Base-by-base conservation (phyloP, 176 grass and related monocot species). In the Oryza punctata region DNA sequence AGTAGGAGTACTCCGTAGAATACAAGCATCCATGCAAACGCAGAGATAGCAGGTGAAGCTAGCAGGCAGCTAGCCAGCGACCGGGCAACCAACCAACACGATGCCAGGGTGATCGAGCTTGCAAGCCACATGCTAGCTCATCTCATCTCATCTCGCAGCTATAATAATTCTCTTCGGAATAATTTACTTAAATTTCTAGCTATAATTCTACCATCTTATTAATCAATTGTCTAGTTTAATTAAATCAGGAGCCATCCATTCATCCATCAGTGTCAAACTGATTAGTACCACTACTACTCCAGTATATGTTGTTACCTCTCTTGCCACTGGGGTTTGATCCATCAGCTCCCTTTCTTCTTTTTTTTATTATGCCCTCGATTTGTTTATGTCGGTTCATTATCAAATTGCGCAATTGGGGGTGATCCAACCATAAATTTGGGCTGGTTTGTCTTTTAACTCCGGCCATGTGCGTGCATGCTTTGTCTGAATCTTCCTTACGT, bases 91-190 rank as follows among this genome's bases (percentile, higher is more conserved):
- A 85, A 69, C 78, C 70, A 30, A 69, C 82, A 68, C 33, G 35
- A 71, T 44, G 32, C 26, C 69, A 72, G 11, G 65, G 37, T 76
- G 87, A 57, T 57, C 52, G 19, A 69, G 77, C 87, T 76, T 85
- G 82, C 87, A 85, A 85, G 70, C 76, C 82, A 89, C 87, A 76
- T 89, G 82, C 40, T 38, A 23, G 72, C 57, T 61, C 57, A 11
- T 54, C 57, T 60, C 57, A 21, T 35, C 33, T 35, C 33, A 35
- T n/a, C 21, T 41, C 7, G 40, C 40, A 1, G 49, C 49, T 54
- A 54, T 54, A 54, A 54, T 57, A 57, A 57, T n/a, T 57, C 18
- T 57, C 52, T 8, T n/a, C 6, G 0, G 7, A 57, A 57, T 57
- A 57, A 57, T n/a, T 21, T 57, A n/a, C 13, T 57, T 2, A n/a